Evolutionary conservation across 2,329 filamentous ascomycete genomes (phyloP), one percentile per base, ranked within the genome.

Genomic region (Xylariaceae sp.): DNA sequence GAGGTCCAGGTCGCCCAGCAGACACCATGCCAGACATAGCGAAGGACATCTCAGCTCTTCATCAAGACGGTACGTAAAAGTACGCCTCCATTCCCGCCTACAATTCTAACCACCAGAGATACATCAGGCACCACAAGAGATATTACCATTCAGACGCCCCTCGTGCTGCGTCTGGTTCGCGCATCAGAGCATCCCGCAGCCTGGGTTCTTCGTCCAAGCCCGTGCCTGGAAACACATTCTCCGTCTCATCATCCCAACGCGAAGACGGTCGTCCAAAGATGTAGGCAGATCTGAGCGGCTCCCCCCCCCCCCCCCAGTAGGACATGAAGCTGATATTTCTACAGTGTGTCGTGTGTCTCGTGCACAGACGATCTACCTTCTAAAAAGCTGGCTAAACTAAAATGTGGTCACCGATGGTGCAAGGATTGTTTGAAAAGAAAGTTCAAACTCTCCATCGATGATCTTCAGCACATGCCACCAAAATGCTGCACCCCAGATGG

Each of bases 331-430:
- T 55, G 48, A 57, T 38, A 37, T 11, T 40, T 33, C 25, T 43
- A 39, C 55, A 89, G 83, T 47, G 75, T 85, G 36, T 77, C 85
- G 58, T 95, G 89, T 57, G 70, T 89, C 38, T 80, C 79, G 20
- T 95, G 89, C 61, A 69, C 83, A 60, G 83, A 87, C 52, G 82
- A 88, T 50, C 68, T 86, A 2, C 79, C 82, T 1, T 60, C 75
- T 8, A 73, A 73, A 48, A 82, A 80, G 64, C 78, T 84, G 25
- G 82, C 82, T 29, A 86, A 83, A 63, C 77, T 95, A 27, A 77
- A 80, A 54, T 95, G 90, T 62, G 82, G 82, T 3, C 89, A 95
- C 65, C 79, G 82, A 50, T 90, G 92, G 85, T 95, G 90, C 65
- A 75, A 86, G 53, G 64, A 75, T 6, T 95, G 90, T 64, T 71